Evolutionary conservation across 1,284 basidiomycete species (phyloP).

Genomic region (Earliella scabrosa): DNA sequence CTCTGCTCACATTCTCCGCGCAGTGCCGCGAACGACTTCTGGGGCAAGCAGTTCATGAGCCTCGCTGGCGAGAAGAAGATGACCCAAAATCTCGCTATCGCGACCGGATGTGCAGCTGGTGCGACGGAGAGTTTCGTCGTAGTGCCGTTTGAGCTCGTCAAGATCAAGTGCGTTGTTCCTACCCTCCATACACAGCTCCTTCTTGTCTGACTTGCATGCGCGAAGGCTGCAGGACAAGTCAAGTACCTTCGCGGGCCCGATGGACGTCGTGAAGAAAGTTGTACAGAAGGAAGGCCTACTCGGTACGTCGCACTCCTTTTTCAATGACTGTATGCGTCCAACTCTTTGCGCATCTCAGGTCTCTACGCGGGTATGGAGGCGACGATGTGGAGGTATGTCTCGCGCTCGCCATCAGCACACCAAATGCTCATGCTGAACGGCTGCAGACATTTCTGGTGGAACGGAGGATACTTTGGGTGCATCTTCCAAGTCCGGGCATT

Average conservation of each 20-base stretch:
- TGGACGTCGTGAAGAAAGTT: constrained; percentile 87
- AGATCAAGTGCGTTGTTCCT: constrained; percentile 71
- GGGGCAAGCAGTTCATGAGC: constrained; percentile 80
- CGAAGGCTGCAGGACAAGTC: constrained; percentile 88
- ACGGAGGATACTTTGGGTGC: constrained; percentile 93
- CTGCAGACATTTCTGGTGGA: constrained; percentile 82
- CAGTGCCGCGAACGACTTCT: constrained; percentile 90
- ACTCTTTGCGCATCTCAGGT: constrained; percentile 53
- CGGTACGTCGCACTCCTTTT: constrained; percentile 42
- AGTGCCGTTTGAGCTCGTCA: constrained; percentile 97
- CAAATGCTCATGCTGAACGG: neutral
- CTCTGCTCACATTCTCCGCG: neutral
- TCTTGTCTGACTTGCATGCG: neutral
- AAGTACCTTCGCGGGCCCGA: constrained; percentile 87
- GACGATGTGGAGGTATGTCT: constrained; percentile 87
- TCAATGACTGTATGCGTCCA: neutral
- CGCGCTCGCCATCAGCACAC: neutral
- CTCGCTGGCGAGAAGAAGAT: constrained; percentile 80
- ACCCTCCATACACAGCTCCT: neutral
- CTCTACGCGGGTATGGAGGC: constrained; percentile 94
- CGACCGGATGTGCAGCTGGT: constrained; percentile 94
- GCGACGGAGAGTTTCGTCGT: constrained; percentile 94
- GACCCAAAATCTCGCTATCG: constrained; percentile 84
- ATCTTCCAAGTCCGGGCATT: constrained; percentile 84
- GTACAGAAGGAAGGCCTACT: constrained; percentile 79